Evolutionary conservation across 2,329 filamentous ascomycete genomes (phyloP).

Genomic region (Botryosphaeria dothidea): DNA sequence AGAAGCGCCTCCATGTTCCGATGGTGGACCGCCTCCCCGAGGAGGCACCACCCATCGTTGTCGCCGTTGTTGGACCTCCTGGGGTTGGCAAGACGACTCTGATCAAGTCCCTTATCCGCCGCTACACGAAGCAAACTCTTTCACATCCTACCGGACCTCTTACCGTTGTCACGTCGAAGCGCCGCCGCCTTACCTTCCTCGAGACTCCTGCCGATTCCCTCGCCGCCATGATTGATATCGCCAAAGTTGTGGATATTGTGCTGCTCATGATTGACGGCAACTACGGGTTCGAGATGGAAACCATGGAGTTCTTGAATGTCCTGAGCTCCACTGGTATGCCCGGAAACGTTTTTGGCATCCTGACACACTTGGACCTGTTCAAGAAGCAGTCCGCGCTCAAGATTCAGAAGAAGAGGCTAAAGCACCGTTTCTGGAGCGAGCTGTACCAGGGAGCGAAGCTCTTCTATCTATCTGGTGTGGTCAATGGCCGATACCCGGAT

Average conservation of each 20-base stretch:
- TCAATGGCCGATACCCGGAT: slow-evolving; percentile 95
- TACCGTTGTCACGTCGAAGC: slow-evolving; percentile 95
- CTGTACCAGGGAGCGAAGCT: slow-evolving; percentile 95
- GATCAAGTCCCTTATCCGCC: slow-evolving; percentile 87
- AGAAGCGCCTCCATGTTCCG: slow-evolving; percentile 94
- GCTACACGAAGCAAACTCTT: slow-evolving; percentile 95
- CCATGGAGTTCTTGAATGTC: slow-evolving; percentile 98
- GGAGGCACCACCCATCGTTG: slow-evolving; percentile 89
- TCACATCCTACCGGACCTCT: slow-evolving; percentile 87
- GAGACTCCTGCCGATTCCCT: slow-evolving; percentile 95
- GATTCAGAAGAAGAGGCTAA: slow-evolving; percentile 92
- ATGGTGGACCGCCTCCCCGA: slow-evolving; percentile 94
- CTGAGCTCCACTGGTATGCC: slow-evolving; percentile 96
- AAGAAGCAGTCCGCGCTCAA: slow-evolving; percentile 88
- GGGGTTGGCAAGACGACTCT: slow-evolving; percentile 92
- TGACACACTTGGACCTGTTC: slow-evolving; percentile 95
- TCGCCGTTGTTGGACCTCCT: slow-evolving; percentile 91
- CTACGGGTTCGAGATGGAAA: slow-evolving; percentile 99
- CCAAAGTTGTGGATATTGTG: slow-evolving; percentile 96
- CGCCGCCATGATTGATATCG: slow-evolving; percentile 93
- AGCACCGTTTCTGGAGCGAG: slow-evolving; percentile 95
- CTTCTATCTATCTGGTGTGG: slow-evolving; percentile 93
- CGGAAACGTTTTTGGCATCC: slow-evolving; percentile 94
- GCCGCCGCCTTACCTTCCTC: slow-evolving; percentile 89
- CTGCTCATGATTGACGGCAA: slow-evolving; percentile 98